Evolutionary conservation across 495 filamentous ascomycete genomes (phyloP), one percentile per base, ranked within the genome.

Genomic region (Trichoderma virens): DNA sequence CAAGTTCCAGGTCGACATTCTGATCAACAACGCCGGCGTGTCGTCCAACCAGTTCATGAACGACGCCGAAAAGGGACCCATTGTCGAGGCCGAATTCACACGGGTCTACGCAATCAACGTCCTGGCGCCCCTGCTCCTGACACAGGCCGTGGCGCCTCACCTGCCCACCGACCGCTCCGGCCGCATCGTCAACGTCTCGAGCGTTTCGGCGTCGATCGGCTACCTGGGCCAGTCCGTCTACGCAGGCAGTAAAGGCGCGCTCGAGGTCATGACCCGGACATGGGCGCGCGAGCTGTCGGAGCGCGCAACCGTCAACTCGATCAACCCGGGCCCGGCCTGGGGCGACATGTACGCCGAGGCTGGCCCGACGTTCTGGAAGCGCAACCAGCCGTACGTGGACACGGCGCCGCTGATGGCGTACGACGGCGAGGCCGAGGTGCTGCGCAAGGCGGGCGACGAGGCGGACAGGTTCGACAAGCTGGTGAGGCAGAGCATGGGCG

Each of bases 261-360:
- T 96, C 35, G 93, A 97, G 67, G 83, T 88, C n/a, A 94, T 96
- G 92, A 96, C 92, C 13, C 81, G 93, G 9, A 92, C 90, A 2
- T 97, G 92, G 93, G 79, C 86, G 0, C 81, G 90, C 23, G 93
- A 97, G 75, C 77, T 97, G 39, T 79, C 85, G 2, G 88, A 94
- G 72, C 78, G 85, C 8, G 83, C 82, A 0, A 97, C 92, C 0
- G 91, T 96, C 41, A 97, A 96, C 71, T 85, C 88, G 0, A 80
- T 97, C 41, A 97, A 96, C 75, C 93, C 92, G 0, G 92, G 93
- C 0, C 92, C 92, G 0, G 91, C 94, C 0, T 83, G 86, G 60
- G 92, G 90, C 6, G 90, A 93, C 64, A 94, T 84, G 81, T 83
- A 78, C 65, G 72, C 67, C 61, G 60, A 68, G 18, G 82, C 77